phyloP scores from a whole-genome alignment of 352 stramenopile species.

The Pythium brachiatum region DNA sequence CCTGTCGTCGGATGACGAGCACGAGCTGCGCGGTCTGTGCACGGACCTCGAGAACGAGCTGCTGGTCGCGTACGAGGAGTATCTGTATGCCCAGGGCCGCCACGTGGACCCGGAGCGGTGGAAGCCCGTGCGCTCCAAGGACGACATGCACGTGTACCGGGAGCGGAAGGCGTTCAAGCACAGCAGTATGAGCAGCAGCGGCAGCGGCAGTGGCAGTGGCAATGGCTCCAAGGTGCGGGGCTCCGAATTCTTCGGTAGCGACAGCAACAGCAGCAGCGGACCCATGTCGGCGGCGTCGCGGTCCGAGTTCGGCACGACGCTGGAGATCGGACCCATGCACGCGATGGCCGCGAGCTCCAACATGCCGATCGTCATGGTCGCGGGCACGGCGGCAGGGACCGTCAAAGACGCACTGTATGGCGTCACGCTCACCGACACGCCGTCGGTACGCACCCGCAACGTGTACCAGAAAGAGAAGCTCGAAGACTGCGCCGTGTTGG shows the following conservation, averaged over 20 bases:
- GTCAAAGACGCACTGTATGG: constrained; percentile 56
- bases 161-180: constrained; percentile 38
- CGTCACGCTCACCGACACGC: constrained; percentile 40
- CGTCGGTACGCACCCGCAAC: constrained; percentile 34
- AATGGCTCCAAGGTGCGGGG: neutral
- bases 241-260: constrained; percentile 30
- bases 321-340: constrained; percentile 41
- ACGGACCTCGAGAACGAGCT: constrained; percentile 28
- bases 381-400: constrained; percentile 35
- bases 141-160: constrained; percentile 36
- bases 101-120: constrained; percentile 34
- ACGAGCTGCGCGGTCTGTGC: constrained; percentile 9
- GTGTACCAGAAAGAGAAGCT: constrained; percentile 44
- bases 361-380: constrained; percentile 32
- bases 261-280: constrained; percentile 13
- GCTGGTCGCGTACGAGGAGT: constrained; percentile 40
- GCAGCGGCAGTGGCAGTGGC: neutral
- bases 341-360: constrained; percentile 36
- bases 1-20: constrained; percentile 13
- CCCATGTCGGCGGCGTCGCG: constrained; percentile 19
- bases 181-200: constrained; percentile 20
- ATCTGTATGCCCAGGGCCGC: constrained; percentile 26
- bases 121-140: constrained; percentile 28
- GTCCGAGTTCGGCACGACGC: constrained; percentile 6
- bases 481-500: constrained; percentile 39